A percentile compares a stretch with the other conserved stretches of the same genome.
These are phyloP conservation scores for Polyporus arcularius DNA, from an alignment of 768 basidiomycete genomes.

Conservation along the genomic window DNA sequence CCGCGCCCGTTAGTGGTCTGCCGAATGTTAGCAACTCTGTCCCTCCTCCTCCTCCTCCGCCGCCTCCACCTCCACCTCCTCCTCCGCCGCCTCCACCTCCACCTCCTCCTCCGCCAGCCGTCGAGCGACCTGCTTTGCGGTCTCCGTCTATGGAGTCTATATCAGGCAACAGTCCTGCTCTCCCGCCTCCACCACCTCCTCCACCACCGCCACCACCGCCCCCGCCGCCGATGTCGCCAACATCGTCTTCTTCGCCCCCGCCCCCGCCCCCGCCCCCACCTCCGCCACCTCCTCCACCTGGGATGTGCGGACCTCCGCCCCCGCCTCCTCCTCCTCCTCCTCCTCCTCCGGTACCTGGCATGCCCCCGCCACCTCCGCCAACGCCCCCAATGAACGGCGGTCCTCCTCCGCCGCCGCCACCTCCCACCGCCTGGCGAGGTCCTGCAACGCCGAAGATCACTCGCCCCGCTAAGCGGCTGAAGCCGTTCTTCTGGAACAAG, in stretches of 20 bases:
- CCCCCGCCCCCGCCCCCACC: slow-evolving; percentile 33
- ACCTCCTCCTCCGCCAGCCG: background rate
- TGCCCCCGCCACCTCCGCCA: slow-evolving; percentile 36
- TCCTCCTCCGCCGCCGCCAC: slow-evolving; percentile 43
- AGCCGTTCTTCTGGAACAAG: slow-evolving; percentile 94
- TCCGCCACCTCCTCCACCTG: slow-evolving; percentile 36
- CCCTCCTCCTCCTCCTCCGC: slow-evolving; percentile 1
- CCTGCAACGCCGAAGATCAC: slow-evolving; percentile 23
- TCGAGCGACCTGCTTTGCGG: background rate
- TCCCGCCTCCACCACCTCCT: slow-evolving; percentile 34
- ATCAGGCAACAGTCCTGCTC: background rate
- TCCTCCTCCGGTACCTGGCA: slow-evolving; percentile 24
- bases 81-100: background rate
- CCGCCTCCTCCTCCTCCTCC: slow-evolving; percentile 23
- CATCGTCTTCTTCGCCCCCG: slow-evolving; percentile 20
- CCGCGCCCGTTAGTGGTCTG: slow-evolving; percentile 9
- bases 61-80: slow-evolving; percentile 3
- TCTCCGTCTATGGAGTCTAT: background rate
- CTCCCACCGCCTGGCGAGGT: slow-evolving; percentile 31
- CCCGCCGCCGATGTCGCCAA: slow-evolving; percentile 33
- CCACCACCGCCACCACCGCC: slow-evolving; percentile 33
- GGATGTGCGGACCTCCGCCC: slow-evolving; percentile 19
- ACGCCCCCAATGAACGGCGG: slow-evolving; percentile 24
- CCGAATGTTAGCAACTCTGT: slow-evolving; percentile 1
- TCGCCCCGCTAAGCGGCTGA: slow-evolving; percentile 59